A percentile compares a stretch with the other conserved stretches of the same genome.
These are phyloP conservation scores for Bruguiera hainesii DNA, from an alignment of 441 rosid species.

Conservation along the genomic window DNA sequence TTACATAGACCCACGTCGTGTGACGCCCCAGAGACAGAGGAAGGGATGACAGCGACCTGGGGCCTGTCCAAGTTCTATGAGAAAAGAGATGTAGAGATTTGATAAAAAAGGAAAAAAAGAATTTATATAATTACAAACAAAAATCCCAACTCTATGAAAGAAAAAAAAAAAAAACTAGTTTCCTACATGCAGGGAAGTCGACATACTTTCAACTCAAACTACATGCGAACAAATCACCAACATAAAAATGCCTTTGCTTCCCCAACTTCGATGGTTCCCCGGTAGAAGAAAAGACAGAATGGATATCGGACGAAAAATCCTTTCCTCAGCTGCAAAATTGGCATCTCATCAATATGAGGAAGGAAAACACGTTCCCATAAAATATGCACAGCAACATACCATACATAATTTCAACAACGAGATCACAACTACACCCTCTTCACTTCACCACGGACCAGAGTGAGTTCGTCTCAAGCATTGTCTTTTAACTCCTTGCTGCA, in stretches of 20 bases:
- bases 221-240: neutral
- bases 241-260: slow-evolving; percentile 8
- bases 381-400: slow-evolving; percentile 37
- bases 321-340: slow-evolving; percentile 20
- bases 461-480: slow-evolving; percentile 60
- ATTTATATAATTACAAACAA: neutral
- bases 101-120: too few relatives aligned
- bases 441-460: slow-evolving; percentile 73
- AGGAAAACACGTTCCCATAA: slow-evolving; percentile 7
- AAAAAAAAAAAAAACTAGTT: neutral
- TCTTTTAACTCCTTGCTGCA: slow-evolving; percentile 46
- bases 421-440: slow-evolving; percentile 1
- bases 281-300: slow-evolving; percentile 12
- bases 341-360: slow-evolving; percentile 29
- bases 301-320: slow-evolving; percentile 17
- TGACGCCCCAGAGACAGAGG: too few relatives aligned
- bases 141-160: neutral
- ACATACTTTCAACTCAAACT: slow-evolving; percentile 8
- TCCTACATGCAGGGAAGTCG: neutral
- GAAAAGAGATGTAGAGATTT: too few relatives aligned
- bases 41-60: too few relatives aligned
- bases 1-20: too few relatives aligned
- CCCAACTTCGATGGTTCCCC: slow-evolving; percentile 12
- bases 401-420: neutral
- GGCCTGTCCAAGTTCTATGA: too few relatives aligned